phyloP scores from a whole-genome alignment of 2,329 filamentous ascomycete species.

The Penicillium sp. region DNA sequence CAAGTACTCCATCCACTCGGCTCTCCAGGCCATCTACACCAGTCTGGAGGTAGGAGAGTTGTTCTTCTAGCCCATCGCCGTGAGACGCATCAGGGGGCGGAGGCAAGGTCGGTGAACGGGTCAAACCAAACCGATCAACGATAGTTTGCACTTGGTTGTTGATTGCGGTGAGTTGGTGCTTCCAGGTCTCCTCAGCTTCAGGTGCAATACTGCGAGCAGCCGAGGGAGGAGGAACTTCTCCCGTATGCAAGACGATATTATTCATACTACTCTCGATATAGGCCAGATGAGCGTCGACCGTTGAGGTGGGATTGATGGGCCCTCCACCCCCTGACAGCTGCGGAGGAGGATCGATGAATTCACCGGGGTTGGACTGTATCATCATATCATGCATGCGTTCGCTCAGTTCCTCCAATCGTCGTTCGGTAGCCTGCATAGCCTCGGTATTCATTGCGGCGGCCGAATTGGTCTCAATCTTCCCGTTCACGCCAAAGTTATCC shows the following conservation, averaged over 20 bases:
- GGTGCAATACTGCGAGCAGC: conserved; percentile 14
- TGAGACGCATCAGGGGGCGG: conserved; percentile 60
- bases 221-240: conserved; percentile 2
- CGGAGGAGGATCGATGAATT: conserved; percentile 41
- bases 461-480: conserved; percentile 22
- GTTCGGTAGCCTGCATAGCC: conserved; percentile 62
- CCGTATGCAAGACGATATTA: conserved; percentile 56
- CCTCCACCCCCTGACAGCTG: conserved; percentile 30
- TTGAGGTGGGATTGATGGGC: conserved; percentile 30
- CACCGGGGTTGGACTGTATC: conserved; percentile 44
- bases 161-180: conserved; percentile 58
- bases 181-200: conserved; percentile 45
- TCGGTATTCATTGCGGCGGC: conserved; percentile 33
- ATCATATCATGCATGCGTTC: conserved; percentile 66
- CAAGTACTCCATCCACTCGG: conserved; percentile 73
- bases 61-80: conserved; percentile 59
- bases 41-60: conserved; percentile 72
- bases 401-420: conserved; percentile 67
- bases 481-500: conserved; percentile 47
- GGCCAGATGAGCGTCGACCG: conserved; percentile 60
- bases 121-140: conserved; percentile 49
- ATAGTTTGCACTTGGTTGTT: conserved; percentile 65
- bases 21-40: conserved; percentile 77
- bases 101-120: conserved; percentile 50
- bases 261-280: conserved; percentile 69